Base-by-base conservation (phyloP, 306 rosid genomes). In the Leucaena leucocephala region DNA sequence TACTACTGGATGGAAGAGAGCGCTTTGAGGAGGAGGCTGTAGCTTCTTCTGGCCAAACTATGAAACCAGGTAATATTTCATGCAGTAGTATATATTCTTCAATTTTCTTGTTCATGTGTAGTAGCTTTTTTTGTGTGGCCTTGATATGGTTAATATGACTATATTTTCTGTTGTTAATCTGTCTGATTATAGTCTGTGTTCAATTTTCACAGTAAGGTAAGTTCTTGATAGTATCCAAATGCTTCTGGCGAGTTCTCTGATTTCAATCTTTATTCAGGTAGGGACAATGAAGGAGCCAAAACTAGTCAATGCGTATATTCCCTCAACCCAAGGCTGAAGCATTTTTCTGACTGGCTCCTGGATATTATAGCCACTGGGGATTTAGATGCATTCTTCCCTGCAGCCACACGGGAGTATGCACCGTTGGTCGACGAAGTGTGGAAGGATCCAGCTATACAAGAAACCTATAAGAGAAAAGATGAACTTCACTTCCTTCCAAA, bases 391-490 rank as follows among this genome's bases (percentile, higher is more conserved):
- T 61, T 61, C 67, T 61, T 61, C 8, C 67, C 67, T 61, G 67
- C 67, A 12, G 67, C 67, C 40, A 61, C 67, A 61, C 67, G 67
- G 67, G 67, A 61, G 40, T 61, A 61, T 82, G 98, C 98, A 80
- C 98, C 98, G n/a, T 87, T 95, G 77, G 98, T 95, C 35, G 98
- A 95, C 73, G 98, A 95, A 82, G 93, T 92, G 75, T 95, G 98
- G 98, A 93, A 83, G 86, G 98, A 95, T 69, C 94, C 97, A 16
- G 98, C 98, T 3, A 90, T 92, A 72, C 98, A 95, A 82, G 97
- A 92, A 83, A 92, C 98, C 3, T 92, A 86, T 78, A 92, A 83
- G 87, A 95, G 98, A 87, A 91, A 87, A 84, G 85, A 89, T 16
- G 98, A 91, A 85, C 96, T 95, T 78, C 97, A 92, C 87, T 95